Conservation (phyloP, 495 filamentous ascomycete genomes). For the Penicillium soppii region DNA sequence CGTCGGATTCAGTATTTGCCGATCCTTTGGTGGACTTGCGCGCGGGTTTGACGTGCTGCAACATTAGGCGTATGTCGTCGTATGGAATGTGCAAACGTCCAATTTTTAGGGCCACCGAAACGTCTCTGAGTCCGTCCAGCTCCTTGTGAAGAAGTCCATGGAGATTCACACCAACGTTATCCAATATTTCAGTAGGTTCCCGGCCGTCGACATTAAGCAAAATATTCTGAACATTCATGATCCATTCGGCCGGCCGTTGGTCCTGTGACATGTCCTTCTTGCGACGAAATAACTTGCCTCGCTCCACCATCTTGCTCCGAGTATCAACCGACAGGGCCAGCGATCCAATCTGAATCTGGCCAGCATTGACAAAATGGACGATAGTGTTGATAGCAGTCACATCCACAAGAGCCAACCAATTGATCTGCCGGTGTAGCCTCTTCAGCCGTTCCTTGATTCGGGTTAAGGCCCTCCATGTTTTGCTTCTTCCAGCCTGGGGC, state of each 20-base stretch:
- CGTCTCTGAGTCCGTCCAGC: conserved; percentile 83
- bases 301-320: conserved; percentile 83
- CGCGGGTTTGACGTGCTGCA: conserved; percentile 47
- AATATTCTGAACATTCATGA: conserved; percentile 78
- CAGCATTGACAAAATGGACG: conserved; percentile 72
- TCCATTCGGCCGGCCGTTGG: conserved; percentile 91
- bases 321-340: conserved; percentile 88
- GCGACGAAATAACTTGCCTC: conserved; percentile 86
- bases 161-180: conserved; percentile 82
- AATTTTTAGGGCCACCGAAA: conserved; percentile 85
- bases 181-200: conserved; percentile 85
- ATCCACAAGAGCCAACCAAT: conserved; percentile 89
- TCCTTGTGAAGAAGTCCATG: conserved; percentile 91
- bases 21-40: conserved; percentile 34
- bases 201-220: conserved; percentile 82
- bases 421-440: conserved; percentile 77
- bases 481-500: conserved; percentile 48
- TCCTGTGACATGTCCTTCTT: conserved; percentile 66
- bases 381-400: conserved; percentile 80
- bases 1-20: conserved; percentile 37
- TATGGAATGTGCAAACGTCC: conserved; percentile 87
- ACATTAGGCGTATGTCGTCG: conserved; percentile 73
- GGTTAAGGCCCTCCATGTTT: conserved; percentile 75
- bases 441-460: conserved; percentile 81
- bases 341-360: conserved; percentile 78